Evolutionary conservation across 2,329 filamentous ascomycete species (phyloP), one percentile per base, ranked within the genome.

Genomic region (Ceratocystiopsis brevicomis): DNA sequence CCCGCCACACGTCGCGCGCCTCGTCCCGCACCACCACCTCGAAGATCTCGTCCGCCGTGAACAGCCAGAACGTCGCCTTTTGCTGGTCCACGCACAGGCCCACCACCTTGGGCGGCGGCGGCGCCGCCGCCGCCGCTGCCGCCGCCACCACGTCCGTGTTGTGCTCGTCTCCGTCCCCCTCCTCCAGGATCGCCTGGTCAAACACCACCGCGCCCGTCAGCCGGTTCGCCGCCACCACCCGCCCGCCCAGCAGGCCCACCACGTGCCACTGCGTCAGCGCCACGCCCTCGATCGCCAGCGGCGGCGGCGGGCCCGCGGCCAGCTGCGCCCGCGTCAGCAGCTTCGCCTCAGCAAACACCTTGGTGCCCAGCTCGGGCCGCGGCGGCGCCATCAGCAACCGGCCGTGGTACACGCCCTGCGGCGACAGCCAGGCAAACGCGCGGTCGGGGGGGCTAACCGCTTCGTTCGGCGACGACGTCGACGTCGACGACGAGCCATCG

Each of bases 21-120:
- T 98, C 90, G 44, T 96, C 84, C 38, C 78, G 80, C 13, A 88
- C 80, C 13, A 90, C 82, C 46, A 98, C 80, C 61, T 98, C 90
- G 52, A 86, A 95, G 41, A 98, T 94, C 54, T 93, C 86, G 45
- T 83, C 73, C 0, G 75, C 72, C 0, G 88, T 96, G 55, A 96
- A 93, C 2, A 98, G 70, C 90, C 92, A 98, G 56, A 88, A 95
- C 0, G 90, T 98, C 54, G 88, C 92, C 65, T 95, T 94, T 58
- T 90, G 88, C 47, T 81, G 72, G 59, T 98, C 90, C 10, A 88
- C 78, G 41, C 86, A 79, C 16, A 98, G 71, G 0, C 83, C 86
- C n/a, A 98, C 65, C 5, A 79, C 76, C 53, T 70, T 78, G 5
- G 11, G n/a, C n/a, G n/a, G n/a, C n/a, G n/a, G n/a, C n/a, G n/a